Conservation (phyloP, 495 filamentous ascomycete species). For the Penicillium ochrochloron region DNA sequence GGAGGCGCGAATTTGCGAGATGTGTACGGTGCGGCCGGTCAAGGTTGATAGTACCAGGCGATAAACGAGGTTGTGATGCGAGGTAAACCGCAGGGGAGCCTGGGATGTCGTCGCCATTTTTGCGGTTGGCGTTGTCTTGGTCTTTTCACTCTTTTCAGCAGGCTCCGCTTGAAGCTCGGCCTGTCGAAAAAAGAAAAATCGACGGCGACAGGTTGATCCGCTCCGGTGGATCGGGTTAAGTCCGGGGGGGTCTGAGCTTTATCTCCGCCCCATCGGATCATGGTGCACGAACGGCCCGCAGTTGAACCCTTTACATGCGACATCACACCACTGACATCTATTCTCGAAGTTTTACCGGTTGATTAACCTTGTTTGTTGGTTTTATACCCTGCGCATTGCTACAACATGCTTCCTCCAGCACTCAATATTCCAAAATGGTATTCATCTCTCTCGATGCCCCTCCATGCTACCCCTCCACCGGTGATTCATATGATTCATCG, state of each 20-base stretch:
- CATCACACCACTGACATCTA: neutral
- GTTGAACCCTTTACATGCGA: conserved; percentile 14
- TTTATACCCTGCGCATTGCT: neutral
- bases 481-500: conserved; percentile 19
- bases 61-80: conserved; percentile 78
- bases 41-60: conserved; percentile 90
- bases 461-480: conserved; percentile 25
- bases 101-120: conserved; percentile 50
- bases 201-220: conserved; percentile 35
- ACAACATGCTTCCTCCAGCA: conserved; percentile 47
- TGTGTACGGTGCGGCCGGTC: conserved; percentile 84
- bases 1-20: conserved; percentile 88
- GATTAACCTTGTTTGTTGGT: neutral
- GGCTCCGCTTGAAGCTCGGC: conserved; percentile 23
- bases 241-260: conserved; percentile 23
- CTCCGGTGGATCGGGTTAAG: conserved; percentile 29
- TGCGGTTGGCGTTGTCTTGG: conserved; percentile 13
- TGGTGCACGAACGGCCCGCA: neutral
- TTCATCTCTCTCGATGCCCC: conserved; percentile 9
- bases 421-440: conserved; percentile 90
- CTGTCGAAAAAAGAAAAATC: conserved; percentile 40
- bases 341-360: neutral
- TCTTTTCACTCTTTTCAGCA: neutral
- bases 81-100: conserved; percentile 70
- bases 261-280: conserved; percentile 34